Evolutionary conservation across 768 basidiomycete species (phyloP).

Genomic region (Obba rivulosa): DNA sequence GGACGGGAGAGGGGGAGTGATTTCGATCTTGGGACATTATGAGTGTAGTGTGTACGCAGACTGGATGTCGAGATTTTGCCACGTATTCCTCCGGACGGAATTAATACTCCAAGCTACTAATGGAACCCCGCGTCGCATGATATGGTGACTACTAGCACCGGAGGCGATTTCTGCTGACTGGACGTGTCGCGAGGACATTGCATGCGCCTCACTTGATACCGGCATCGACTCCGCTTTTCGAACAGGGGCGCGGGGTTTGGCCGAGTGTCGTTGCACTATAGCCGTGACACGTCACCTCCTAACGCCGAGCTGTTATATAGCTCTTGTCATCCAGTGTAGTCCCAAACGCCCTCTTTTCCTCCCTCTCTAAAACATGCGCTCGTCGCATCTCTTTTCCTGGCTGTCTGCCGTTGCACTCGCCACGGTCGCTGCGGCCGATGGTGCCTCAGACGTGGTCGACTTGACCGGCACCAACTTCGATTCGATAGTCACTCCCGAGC

Average conservation of each 20-base stretch:
- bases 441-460: slow-evolving; percentile 75
- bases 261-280: too few relatives aligned
- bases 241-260: slow-evolving; percentile 3
- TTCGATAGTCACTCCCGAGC: slow-evolving; percentile 54
- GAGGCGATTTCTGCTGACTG: not conserved
- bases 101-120: not conserved
- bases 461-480: slow-evolving; percentile 70
- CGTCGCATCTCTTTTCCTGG: slow-evolving; percentile 43
- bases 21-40: slow-evolving; percentile 49
- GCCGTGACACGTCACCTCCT: slow-evolving; percentile 42
- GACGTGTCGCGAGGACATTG: too few relatives aligned
- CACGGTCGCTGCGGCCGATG: slow-evolving; percentile 47
- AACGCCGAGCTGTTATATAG: slow-evolving; percentile 16
- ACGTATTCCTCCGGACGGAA: slow-evolving; percentile 7
- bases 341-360: not conserved
- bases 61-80: slow-evolving; percentile 7
- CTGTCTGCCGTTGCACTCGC: slow-evolving; percentile 41
- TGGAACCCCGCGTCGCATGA: not conserved
- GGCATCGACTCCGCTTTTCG: too few relatives aligned
- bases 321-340: slow-evolving; percentile 5
- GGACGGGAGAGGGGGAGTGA: slow-evolving; percentile 66
- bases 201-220: too few relatives aligned
- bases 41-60: slow-evolving; percentile 5
- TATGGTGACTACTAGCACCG: too few relatives aligned
- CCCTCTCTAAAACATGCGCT: slow-evolving; percentile 47